These are phyloP conservation scores for Jackrogersella minutella DNA, from an alignment of 495 filamentous ascomycete genomes.

Conservation along the genomic window DNA sequence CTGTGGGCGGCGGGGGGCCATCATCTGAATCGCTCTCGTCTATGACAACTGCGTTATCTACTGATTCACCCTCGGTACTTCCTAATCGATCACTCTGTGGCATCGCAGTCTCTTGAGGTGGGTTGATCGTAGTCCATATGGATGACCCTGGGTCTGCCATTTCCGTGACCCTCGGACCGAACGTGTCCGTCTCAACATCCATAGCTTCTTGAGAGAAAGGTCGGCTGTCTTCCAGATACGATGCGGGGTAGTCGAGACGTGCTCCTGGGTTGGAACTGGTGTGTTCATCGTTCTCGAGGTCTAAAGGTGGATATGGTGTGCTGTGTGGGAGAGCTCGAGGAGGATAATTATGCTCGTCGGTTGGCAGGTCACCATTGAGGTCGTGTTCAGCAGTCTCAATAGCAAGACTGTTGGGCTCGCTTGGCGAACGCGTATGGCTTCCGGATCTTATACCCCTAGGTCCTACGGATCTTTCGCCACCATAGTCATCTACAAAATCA, in stretches of 20 bases:
- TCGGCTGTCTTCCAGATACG: conserved; percentile 21
- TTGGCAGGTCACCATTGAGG: background rate
- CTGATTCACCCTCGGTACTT: conserved; percentile 32
- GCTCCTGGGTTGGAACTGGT: background rate
- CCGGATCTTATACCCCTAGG: background rate
- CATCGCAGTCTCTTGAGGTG: conserved; percentile 10
- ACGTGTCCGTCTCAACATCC: conserved; percentile 10
- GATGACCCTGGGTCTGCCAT: conserved; percentile 5
- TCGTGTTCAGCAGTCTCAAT: conserved; percentile 27
- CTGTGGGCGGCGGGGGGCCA: conserved; percentile 23
- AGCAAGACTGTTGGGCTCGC: conserved; percentile 41
- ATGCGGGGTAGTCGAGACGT: conserved; percentile 23
- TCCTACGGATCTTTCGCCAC: background rate
- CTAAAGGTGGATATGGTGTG: conserved; percentile 32
- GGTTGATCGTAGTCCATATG: conserved; percentile 34
- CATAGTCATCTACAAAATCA: conserved; percentile 5
- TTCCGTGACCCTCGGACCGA: background rate
- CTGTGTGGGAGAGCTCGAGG: background rate
- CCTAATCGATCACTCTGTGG: conserved; percentile 24
- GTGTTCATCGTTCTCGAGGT: conserved; percentile 24
- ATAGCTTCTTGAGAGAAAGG: conserved; percentile 19
- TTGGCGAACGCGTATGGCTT: conserved; percentile 20
- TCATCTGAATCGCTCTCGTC: conserved; percentile 39
- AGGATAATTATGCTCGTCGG: conserved; percentile 20
- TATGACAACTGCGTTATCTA: conserved; percentile 40